These are phyloP conservation scores for Neoboletus subvelutipes DNA, from an alignment of 768 basidiomycete species.

Conservation along the genomic window DNA sequence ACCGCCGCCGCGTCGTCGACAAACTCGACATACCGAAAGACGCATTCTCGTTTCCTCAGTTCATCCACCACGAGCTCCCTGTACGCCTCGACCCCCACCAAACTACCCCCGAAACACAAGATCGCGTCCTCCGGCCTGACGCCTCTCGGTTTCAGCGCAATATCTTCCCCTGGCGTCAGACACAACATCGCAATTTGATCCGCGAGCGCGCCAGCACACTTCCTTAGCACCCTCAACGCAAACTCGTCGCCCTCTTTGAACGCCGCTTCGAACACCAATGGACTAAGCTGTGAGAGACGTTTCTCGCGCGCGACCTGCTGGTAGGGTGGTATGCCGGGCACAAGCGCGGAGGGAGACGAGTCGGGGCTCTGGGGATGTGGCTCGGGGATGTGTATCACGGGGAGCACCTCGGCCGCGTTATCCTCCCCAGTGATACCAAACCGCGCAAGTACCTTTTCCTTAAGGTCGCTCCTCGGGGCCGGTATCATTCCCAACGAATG, in stretches of 20 bases:
- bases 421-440: slow-evolving; percentile 55
- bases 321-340: slow-evolving; percentile 21
- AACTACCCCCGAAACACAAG: slow-evolving; percentile 77
- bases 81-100: slow-evolving; percentile 64
- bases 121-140: slow-evolving; percentile 58
- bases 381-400: slow-evolving; percentile 64
- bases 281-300: slow-evolving; percentile 69
- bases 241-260: slow-evolving; percentile 67
- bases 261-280: slow-evolving; percentile 75
- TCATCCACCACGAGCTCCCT: slow-evolving; percentile 53
- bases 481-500: slow-evolving; percentile 38
- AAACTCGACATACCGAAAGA: slow-evolving; percentile 64
- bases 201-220: slow-evolving; percentile 54
- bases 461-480: slow-evolving; percentile 35
- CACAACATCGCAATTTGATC: slow-evolving; percentile 54
- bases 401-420: slow-evolving; percentile 57
- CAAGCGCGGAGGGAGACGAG: background rate
- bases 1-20: slow-evolving; percentile 66
- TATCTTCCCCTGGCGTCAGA: slow-evolving; percentile 38
- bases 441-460: slow-evolving; percentile 45
- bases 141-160: slow-evolving; percentile 29
- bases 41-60: slow-evolving; percentile 55
- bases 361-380: slow-evolving; percentile 29
- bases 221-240: slow-evolving; percentile 57
- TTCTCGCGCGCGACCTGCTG: slow-evolving; percentile 56